phyloP scores from a whole-genome alignment of 1,284 basidiomycete species.

The Tilletia indica region DNA sequence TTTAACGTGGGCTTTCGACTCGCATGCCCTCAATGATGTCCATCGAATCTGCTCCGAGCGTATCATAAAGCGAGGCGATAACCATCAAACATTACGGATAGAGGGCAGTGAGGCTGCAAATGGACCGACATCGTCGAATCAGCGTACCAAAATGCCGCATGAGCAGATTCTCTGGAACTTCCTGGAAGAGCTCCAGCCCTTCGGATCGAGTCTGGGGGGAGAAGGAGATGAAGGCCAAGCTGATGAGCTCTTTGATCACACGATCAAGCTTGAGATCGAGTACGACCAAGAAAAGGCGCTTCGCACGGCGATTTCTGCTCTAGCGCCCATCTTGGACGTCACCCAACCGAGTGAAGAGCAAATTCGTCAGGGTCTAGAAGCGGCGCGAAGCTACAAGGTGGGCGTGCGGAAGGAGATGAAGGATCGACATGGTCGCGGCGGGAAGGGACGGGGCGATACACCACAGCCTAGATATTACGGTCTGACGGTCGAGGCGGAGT shows the following conservation, averaged over 20 bases:
- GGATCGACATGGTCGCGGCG: not conserved
- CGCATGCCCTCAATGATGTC: conserved; percentile 36
- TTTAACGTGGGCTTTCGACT: conserved; percentile 39
- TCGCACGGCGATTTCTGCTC: conserved; percentile 19
- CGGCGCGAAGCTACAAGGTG: conserved; percentile 24
- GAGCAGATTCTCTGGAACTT: conserved; percentile 78
- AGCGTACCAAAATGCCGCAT: conserved; percentile 58
- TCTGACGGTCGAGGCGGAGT: conserved; percentile 36
- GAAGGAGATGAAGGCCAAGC: conserved; percentile 50
- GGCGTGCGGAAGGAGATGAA: conserved; percentile 17
- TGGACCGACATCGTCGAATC: not conserved
- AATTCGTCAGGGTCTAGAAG: not conserved
- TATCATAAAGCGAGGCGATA: conserved; percentile 42
- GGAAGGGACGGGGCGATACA: not conserved
- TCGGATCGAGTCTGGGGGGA: conserved; percentile 58
- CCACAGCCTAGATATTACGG: conserved; percentile 40
- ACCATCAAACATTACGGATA: conserved; percentile 47
- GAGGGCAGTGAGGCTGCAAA: conserved; percentile 21
- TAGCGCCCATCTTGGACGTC: conserved; percentile 5
- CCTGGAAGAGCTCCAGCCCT: conserved; percentile 66
- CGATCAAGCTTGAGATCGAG: conserved; percentile 68
- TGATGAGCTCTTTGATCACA: conserved; percentile 64
- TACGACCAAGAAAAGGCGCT: conserved; percentile 52
- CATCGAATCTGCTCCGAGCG: conserved; percentile 39
- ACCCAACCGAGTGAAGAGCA: conserved; percentile 8